Evolutionary conservation across 2,329 filamentous ascomycete genomes (phyloP), one percentile per base, ranked within the genome.

Genomic region (Sordariomycetes sp.): DNA sequence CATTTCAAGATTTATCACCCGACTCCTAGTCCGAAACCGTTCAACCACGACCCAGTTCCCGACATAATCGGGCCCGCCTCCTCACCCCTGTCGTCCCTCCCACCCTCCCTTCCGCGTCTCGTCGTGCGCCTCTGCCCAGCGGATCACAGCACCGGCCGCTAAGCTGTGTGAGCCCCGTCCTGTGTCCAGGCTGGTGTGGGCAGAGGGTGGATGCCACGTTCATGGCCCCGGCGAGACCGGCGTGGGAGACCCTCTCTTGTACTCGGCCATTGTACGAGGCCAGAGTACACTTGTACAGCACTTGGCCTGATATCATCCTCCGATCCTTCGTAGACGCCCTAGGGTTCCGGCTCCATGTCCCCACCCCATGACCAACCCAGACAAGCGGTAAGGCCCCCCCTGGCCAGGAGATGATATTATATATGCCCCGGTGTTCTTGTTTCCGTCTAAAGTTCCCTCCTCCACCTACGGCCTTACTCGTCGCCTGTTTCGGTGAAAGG

Each of bases 1-100:
- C 67, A 69, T 67, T 68, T 61, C 65, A 62, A 64, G 65, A 64
- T 64, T 67, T 67, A 64, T 69, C 65, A 62, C 60, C 66, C 65
- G 66, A 69, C 65, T 64, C 54, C 45, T 39, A 24, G 50, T 48
- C 55, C 55, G 55, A 56, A 56, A 52, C 53, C 28, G 34, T 56
- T 32, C 50, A 52, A 52, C 45, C 24, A 50, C 45, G 20, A 50
- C n/a, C 45, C 45, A 50, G 45, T 50, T 20, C 4, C 8, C 10
- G 45, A 50, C 22, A 24, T 22, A 7, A 20, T n/a, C 20, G 22
- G 22, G 45, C 12, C 20, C 45, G 20, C 45, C 13, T 10, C n/a
- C n/a, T 24, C 45, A 50, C 10, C 45, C 45, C 45, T 22, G 17
- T 24, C n/a, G 45, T 50, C 20, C 2, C 22, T 50, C 8, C 45